These are phyloP conservation scores for Aquilaria agallochum DNA, from an alignment of 441 rosid species.

Conservation along the genomic window DNA sequence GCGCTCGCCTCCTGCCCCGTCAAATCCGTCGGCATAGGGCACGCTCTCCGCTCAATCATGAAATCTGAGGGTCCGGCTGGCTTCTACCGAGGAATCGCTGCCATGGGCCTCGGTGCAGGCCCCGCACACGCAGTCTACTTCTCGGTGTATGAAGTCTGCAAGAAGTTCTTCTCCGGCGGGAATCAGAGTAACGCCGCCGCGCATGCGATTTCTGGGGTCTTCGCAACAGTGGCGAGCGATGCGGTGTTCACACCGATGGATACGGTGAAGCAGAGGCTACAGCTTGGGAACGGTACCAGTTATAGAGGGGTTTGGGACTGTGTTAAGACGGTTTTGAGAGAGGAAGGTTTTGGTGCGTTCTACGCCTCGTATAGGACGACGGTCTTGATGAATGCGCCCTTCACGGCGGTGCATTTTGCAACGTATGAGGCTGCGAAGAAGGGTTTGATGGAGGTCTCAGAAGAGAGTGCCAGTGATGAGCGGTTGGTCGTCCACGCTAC, in stretches of 20 bases:
- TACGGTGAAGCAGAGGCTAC: slow-evolving; percentile 91
- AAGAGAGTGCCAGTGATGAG: slow-evolving; percentile 62
- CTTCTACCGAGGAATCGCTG: slow-evolving; percentile 82
- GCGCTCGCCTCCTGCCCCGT: slow-evolving; percentile 75
- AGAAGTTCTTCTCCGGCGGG: slow-evolving; percentile 55
- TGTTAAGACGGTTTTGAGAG: slow-evolving; percentile 53
- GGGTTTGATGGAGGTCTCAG: slow-evolving; percentile 62
- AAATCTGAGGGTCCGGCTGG: slow-evolving; percentile 59
- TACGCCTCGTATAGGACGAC: slow-evolving; percentile 89
- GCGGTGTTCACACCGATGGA: slow-evolving; percentile 94
- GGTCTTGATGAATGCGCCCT: slow-evolving; percentile 91
- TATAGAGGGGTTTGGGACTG: slow-evolving; percentile 79
- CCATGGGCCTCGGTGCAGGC: slow-evolving; percentile 94
- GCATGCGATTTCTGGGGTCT: slow-evolving; percentile 77
- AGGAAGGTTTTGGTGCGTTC: slow-evolving; percentile 76
- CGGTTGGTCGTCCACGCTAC: slow-evolving; percentile 77
- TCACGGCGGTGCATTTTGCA: slow-evolving; percentile 79
- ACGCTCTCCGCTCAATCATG: slow-evolving; percentile 66
- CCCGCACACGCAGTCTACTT: slow-evolving; percentile 94
- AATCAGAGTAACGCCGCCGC: slow-evolving; percentile 63
- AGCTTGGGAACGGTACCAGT: slow-evolving; percentile 44
- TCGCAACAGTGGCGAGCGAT: slow-evolving; percentile 75
- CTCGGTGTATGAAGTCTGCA: slow-evolving; percentile 68
- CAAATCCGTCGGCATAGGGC: slow-evolving; percentile 54
- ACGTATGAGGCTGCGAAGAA: slow-evolving; percentile 79